Base-by-base conservation (phyloP, 129 eudicot genomes). In the Smallanthus sonchifolius region DNA sequence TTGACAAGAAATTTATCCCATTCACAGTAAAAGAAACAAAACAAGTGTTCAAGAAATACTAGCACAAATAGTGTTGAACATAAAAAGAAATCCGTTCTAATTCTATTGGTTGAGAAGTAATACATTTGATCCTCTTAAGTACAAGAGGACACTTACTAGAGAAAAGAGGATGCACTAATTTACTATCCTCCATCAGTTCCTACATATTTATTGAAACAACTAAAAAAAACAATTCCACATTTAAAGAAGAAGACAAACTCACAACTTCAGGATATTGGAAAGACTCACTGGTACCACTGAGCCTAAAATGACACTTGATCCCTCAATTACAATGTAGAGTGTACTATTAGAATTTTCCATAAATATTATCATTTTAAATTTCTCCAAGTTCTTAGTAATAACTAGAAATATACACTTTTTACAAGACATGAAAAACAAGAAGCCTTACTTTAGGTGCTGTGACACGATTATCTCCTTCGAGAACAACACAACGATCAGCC, bases 401-500 rank as follows among this genome's bases (percentile, higher is more conserved):
- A 7, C 64, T 45, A 49, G 65, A 65, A 65, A 40, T 4, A 48
- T 42, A 15, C 14, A 64, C 38, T 24, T 30, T 24, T 32, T 67
- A 36, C 30, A 39, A 24, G 40, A n/a, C 32, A 44, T 16, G 70
- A 16, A 55, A 73, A 43, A 73, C 51, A 49, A 75, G 34, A 55
- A 69, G 40, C 16, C 83, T 36, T 91, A 95, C 99, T 73, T 75
- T 87, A 69, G 97, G 99, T 66, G 97, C 88, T 59, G 86, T 95
- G 70, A 75, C 59, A 81, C 88, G 85, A 76, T 95, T 95, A 76
- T 95, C 99, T 77, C 99, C 99, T 82, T 91, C 99, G 35, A 95
- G 91, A 64, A 95, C 85, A 54, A 87, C 70, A 47, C 99, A 95
- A 6, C 94, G 97, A 82, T 88, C 97, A 67, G 94, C 88, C 51